Evolutionary conservation across 2,329 filamentous ascomycete genomes (phyloP).

Genomic region (Beauveria medogensis): DNA sequence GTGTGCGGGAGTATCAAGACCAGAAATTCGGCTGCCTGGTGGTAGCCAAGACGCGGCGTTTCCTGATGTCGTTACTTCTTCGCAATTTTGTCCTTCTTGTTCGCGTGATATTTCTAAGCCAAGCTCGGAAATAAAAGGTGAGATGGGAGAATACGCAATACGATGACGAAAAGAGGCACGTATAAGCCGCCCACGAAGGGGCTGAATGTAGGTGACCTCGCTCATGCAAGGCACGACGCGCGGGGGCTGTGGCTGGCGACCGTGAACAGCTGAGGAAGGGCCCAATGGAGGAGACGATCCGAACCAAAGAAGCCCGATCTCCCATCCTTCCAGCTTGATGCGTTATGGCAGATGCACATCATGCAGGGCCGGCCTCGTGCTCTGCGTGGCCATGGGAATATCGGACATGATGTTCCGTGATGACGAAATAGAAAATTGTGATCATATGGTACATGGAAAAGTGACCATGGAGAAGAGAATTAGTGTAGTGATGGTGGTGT

Average conservation of each 20-base stretch:
- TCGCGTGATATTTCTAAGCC: not conserved
- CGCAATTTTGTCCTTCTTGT: not conserved
- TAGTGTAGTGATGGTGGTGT: too few species aligned
- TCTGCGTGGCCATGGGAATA: not conserved
- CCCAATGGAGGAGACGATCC: not conserved
- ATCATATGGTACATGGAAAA: not conserved
- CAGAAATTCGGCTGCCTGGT: not conserved
- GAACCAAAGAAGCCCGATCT: not conserved
- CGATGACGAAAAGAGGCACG: too few species aligned
- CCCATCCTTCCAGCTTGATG: not conserved
- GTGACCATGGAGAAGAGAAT: not conserved
- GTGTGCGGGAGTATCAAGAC: not conserved
- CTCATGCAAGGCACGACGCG: slow-evolving; percentile 5
- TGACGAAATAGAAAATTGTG: not conserved
- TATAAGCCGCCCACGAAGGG: not conserved
- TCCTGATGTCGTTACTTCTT: not conserved
- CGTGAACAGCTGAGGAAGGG: not conserved
- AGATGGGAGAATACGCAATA: not conserved
- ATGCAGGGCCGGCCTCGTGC: not conserved
- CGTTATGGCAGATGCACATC: not conserved
- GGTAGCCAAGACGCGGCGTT: not conserved
- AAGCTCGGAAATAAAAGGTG: not conserved
- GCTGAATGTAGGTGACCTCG: not conserved
- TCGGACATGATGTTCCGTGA: not conserved
- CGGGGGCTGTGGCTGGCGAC: not conserved